Percentiles rank a stretch among this genome's conserved stretches.
Conservation (phyloP, 192 early-diverging fungal species). For the Entomortierella lignicola region DNA sequence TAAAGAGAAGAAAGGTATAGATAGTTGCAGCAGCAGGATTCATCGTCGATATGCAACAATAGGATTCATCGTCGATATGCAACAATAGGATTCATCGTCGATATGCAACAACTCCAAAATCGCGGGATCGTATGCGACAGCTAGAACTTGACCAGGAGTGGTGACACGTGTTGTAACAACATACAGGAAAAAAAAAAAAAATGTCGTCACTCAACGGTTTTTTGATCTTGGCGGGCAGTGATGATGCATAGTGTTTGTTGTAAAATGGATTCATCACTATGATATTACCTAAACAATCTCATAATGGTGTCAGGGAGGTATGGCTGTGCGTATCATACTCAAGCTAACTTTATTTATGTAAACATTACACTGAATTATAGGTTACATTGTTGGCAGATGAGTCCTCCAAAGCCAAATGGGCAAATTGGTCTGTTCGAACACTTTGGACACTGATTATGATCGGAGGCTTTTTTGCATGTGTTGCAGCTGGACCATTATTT, state of each 20-base stretch:
- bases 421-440: slow-evolving; percentile 85
- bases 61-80: too few relatives aligned
- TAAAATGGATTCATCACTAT: not conserved
- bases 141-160: too few relatives aligned
- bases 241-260: not conserved
- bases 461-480: slow-evolving; percentile 76
- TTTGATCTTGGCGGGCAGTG: not conserved
- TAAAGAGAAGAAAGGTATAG: too few relatives aligned
- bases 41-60: too few relatives aligned
- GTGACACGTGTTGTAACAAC: not conserved
- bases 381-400: slow-evolving; percentile 60
- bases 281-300: too few relatives aligned
- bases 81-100: too few relatives aligned
- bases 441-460: slow-evolving; percentile 94
- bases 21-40: too few relatives aligned
- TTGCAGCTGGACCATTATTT: slow-evolving; percentile 84
- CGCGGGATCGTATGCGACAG: too few relatives aligned
- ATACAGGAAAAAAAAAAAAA: not conserved
- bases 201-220: not conserved
- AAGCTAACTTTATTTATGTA: not conserved
- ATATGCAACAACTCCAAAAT: too few relatives aligned
- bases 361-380: not conserved
- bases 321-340: too few relatives aligned
- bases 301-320: too few relatives aligned
- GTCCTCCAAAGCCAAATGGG: slow-evolving; percentile 70